Percentiles rank a stretch among this genome's conserved stretches.
Conservation (phyloP, 2,329 filamentous ascomycete species). For the Sporothrix humicola region DNA sequence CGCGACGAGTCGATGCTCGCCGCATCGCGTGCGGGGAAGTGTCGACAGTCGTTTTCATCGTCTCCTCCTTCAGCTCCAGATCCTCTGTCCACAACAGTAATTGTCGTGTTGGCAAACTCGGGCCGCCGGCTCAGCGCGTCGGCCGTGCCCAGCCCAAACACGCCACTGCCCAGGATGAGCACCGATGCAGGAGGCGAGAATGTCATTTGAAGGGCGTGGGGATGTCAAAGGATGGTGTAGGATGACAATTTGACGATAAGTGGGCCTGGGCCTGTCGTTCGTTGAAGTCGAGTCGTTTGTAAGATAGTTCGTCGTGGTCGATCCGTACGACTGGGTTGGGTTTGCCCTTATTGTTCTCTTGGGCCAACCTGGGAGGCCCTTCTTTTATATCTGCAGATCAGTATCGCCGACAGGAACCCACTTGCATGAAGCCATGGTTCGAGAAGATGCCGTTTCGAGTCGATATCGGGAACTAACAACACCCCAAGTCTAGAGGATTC, state of each 20-base stretch:
- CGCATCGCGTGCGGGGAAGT: conserved; percentile 65
- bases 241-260: conserved; percentile 12
- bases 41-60: conserved; percentile 40
- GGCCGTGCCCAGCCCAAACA: conserved; percentile 67
- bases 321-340: neutral
- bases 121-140: conserved; percentile 70
- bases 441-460: conserved; percentile 10
- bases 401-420: neutral
- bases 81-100: conserved; percentile 66
- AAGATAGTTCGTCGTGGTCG: neutral
- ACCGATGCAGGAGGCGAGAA: conserved; percentile 55
- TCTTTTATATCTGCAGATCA: neutral
- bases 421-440: neutral
- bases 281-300: neutral
- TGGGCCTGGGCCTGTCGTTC: neutral
- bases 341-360: neutral
- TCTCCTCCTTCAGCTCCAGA: conserved; percentile 37
- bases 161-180: conserved; percentile 72
- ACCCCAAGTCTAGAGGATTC: neutral
- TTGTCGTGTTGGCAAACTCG: conserved; percentile 57
- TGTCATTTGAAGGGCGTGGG: conserved; percentile 34
- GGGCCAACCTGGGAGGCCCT: neutral
- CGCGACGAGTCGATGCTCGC: conserved; percentile 68
- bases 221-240: neutral
- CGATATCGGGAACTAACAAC: neutral